Percentiles rank a stretch among this genome's conserved stretches.
These are phyloP conservation scores for Backusella macrospora DNA, from an alignment of 192 early-diverging fungal species.

Conservation along the genomic window DNA sequence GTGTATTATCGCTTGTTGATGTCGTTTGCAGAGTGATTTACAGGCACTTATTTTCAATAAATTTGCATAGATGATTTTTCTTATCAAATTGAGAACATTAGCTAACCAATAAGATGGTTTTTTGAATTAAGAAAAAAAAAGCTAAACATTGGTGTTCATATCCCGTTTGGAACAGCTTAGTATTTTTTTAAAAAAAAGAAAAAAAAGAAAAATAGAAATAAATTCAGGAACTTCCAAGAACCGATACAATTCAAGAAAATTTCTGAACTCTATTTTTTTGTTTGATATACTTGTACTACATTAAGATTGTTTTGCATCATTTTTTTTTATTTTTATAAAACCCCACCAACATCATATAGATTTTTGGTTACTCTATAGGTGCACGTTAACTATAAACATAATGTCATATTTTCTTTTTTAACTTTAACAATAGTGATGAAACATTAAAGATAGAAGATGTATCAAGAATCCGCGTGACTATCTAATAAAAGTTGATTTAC, in stretches of 20 bases:
- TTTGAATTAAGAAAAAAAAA: background rate
- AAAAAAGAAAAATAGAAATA: background rate
- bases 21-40: too few relatives aligned
- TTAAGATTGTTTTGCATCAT: too few relatives aligned
- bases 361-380: too few relatives aligned
- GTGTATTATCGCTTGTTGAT: too few relatives aligned
- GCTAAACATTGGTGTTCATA: background rate
- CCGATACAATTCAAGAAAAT: too few relatives aligned
- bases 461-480: slow-evolving; percentile 1
- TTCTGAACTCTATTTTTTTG: too few relatives aligned
- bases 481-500: background rate
- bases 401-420: background rate
- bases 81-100: background rate
- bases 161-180: slow-evolving; percentile 1
- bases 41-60: background rate
- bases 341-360: too few relatives aligned
- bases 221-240: background rate
- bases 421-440: background rate
- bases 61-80: background rate
- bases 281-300: too few relatives aligned
- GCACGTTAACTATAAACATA: background rate
- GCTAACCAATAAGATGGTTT: background rate
- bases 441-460: background rate
- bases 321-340: too few relatives aligned
- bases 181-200: background rate